Percentiles rank a stretch among this genome's conserved stretches.
phyloP scores from a whole-genome alignment of 352 stramenopile genomes.

The Pythium myriotylum region DNA sequence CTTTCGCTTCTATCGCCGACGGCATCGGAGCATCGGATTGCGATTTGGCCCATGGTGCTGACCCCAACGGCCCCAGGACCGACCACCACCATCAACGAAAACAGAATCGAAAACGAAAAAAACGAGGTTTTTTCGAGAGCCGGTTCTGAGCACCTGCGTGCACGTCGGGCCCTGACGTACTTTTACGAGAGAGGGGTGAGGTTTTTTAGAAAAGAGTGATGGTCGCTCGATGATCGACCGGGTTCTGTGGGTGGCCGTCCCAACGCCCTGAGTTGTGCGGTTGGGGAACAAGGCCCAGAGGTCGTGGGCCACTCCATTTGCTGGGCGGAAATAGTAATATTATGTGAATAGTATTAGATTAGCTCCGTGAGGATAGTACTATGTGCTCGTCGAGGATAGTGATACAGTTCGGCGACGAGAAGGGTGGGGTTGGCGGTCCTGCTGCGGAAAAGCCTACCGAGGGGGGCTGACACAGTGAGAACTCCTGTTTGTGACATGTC shows the following conservation, averaged over 20 bases:
- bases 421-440: too few relatives aligned
- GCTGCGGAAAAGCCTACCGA: too few relatives aligned
- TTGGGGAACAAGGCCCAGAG: constrained; percentile 13
- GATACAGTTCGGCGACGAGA: too few relatives aligned
- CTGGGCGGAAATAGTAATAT: not conserved
- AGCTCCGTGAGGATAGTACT: too few relatives aligned
- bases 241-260: constrained; percentile 27
- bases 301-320: constrained; percentile 7
- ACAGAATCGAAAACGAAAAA: constrained; percentile 10
- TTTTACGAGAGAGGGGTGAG: constrained; percentile 15
- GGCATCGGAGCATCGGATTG: constrained; percentile 22
- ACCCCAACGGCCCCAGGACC: constrained; percentile 15
- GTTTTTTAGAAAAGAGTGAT: constrained; percentile 24
- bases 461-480: too few relatives aligned
- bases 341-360: not conserved
- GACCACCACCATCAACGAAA: constrained; percentile 14
- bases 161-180: constrained; percentile 28
- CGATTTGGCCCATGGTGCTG: too few relatives aligned
- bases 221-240: constrained; percentile 27
- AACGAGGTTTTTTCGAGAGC: constrained; percentile 22
- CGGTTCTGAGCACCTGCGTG: constrained; percentile 19
- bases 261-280: constrained; percentile 13
- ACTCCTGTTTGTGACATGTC: constrained; percentile 2
- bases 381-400: too few relatives aligned
- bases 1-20: too few relatives aligned